phyloP scores from a whole-genome alignment of 306 rosid species.

The Malus sylvestris region DNA sequence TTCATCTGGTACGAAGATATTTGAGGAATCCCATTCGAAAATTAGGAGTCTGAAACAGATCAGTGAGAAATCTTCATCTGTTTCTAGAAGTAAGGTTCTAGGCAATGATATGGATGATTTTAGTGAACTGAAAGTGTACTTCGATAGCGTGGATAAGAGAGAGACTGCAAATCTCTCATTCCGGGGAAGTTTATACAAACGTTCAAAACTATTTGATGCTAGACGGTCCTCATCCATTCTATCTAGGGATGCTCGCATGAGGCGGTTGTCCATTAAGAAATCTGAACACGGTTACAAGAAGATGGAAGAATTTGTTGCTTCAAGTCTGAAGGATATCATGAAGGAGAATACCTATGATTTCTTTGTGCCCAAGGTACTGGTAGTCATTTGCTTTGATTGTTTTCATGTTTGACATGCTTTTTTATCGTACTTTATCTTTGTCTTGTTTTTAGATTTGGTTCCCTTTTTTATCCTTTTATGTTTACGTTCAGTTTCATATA shows the following conservation, averaged over 20 bases:
- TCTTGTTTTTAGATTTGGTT: neutral
- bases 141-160: constrained; percentile 92
- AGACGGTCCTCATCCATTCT: constrained; percentile 92
- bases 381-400: neutral
- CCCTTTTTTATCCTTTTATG: neutral
- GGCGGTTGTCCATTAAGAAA: constrained; percentile 93
- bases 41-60: constrained; percentile 65
- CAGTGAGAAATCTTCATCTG: constrained; percentile 47
- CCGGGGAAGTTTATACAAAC: constrained; percentile 80
- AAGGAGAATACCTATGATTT: constrained; percentile 71
- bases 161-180: constrained; percentile 74
- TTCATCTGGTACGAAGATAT: constrained; percentile 31
- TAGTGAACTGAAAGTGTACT: constrained; percentile 86
- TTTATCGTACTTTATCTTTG: neutral
- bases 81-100: constrained; percentile 50
- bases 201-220: constrained; percentile 93
- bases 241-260: constrained; percentile 97
- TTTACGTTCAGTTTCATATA: neutral
- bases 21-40: constrained; percentile 60
- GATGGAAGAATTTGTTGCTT: constrained; percentile 88
- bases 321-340: constrained; percentile 85
- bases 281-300: constrained; percentile 87
- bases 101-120: constrained; percentile 62
- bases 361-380: constrained; percentile 81
- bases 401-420: neutral